Base-by-base conservation (phyloP, 179 eudicot species). In the Actinidia arguta region DNA sequence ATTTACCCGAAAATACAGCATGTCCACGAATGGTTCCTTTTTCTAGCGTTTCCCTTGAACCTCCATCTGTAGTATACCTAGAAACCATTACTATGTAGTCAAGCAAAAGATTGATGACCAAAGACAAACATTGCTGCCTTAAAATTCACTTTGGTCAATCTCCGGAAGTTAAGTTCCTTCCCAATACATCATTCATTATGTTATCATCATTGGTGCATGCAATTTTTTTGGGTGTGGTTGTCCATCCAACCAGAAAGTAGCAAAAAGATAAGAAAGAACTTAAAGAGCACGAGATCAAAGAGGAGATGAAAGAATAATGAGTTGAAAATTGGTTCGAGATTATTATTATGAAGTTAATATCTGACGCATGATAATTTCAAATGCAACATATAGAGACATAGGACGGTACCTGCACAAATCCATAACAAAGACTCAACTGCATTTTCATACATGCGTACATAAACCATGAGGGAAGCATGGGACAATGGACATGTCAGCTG, bases 21-120 rank as follows among this genome's bases (percentile, higher is more conserved):
- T 88, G 88, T 82, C 94, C 94, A 7, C 76, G 89, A 82, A 96
- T 89, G 47, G 99, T 95, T 88, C 99, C 99, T 89, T 92, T 96
- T 90, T 91, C 88, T 76, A 96, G 97, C 87, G 80, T 84, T 84
- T 88, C 92, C 84, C 90, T 89, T 55, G 94, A 78, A 76, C 99
- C 99, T 84, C 99, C 98, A 85, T 96, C 95, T 68, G 99, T 96
- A 48, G 99, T 96, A 87, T 96, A 96, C 90, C 99, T 96, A 83
- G 62, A 79, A 81, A 82, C 62, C 27, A 79, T 54, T 54, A 24
- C 20, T 52, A 76, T 74, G 39, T 24, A 7, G 69, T 76, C 66
- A 77, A 82, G 20, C 54, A 39, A 71, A 71, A 78, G 52, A 31
- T 27, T 24, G 69, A 46, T 13, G 55, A 80, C 39, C 12, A 39